Conservation (phyloP, 2,329 filamentous ascomycete species). For the Colletotrichum orbiculare region DNA sequence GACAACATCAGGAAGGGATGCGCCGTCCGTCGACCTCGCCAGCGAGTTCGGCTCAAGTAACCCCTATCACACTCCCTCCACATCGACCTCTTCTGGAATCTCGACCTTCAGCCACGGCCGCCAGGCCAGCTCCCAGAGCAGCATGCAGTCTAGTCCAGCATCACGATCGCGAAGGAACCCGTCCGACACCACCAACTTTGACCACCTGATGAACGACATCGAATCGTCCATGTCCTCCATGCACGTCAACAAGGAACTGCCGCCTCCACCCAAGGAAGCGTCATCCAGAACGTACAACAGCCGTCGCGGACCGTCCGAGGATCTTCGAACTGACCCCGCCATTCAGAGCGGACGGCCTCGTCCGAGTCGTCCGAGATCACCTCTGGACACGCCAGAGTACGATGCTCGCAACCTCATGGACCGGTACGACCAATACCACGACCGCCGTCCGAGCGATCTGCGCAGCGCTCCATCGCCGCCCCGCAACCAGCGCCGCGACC, state of each 20-base stretch:
- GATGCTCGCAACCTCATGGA: conserved; percentile 34
- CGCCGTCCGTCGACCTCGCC: conserved; percentile 65
- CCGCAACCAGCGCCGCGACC: conserved; percentile 41
- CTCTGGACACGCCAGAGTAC: conserved; percentile 40
- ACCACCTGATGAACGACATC: conserved; percentile 66
- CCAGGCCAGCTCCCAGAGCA: conserved; percentile 69
- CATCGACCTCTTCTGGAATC: conserved; percentile 73
- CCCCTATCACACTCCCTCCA: conserved; percentile 72
- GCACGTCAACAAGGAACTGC: conserved; percentile 44
- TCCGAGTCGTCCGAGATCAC: conserved; percentile 39
- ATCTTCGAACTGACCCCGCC: conserved; percentile 49
- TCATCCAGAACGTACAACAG: conserved; percentile 31
- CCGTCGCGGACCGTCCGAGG: conserved; percentile 31
- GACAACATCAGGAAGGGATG: conserved; percentile 51
- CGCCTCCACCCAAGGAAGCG: conserved; percentile 38
- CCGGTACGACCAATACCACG: conserved; percentile 21
- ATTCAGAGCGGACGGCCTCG: conserved; percentile 39
- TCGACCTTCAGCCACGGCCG: conserved; percentile 69
- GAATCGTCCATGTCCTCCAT: conserved; percentile 61
- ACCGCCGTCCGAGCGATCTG: conserved; percentile 27
- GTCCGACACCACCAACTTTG: conserved; percentile 59
- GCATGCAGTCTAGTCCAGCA: conserved; percentile 68
- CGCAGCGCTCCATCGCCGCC: conserved; percentile 39
- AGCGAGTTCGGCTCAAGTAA: conserved; percentile 71
- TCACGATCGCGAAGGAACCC: conserved; percentile 49